A percentile compares a stretch with the other conserved stretches of the same genome.
Conservation (phyloP, 1,284 basidiomycete species). For the Trichosporon asahii region DNA sequence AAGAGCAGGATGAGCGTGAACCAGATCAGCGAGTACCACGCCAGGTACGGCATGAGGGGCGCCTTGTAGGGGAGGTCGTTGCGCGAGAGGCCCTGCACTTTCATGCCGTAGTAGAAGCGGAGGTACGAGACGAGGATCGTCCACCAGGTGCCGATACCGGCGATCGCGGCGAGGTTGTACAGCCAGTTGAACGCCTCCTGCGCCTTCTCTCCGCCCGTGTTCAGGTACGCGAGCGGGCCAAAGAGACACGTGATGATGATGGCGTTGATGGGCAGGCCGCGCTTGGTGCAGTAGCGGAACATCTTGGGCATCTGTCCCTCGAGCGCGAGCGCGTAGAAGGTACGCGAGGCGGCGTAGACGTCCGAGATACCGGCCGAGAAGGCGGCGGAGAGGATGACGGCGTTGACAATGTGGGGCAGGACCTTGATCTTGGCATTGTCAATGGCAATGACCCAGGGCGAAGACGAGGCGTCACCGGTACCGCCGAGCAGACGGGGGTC, state of each 20-base stretch:
- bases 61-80: conserved; percentile 58
- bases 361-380: conserved; percentile 80
- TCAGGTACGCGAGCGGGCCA: conserved; percentile 59
- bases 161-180: conserved; percentile 65
- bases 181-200: conserved; percentile 58
- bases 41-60: conserved; percentile 23
- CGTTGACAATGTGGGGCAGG: conserved; percentile 55
- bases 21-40: conserved; percentile 31
- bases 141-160: conserved; percentile 66
- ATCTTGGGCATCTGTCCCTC: conserved; percentile 64
- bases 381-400: conserved; percentile 65
- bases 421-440: conserved; percentile 68
- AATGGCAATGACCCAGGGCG: conserved; percentile 77
- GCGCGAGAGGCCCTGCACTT: conserved; percentile 60
- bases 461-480: conserved; percentile 57
- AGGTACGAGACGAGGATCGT: conserved; percentile 69
- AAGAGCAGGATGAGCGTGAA: conserved; percentile 42
- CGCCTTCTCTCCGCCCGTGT: conserved; percentile 39
- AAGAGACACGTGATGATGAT: conserved; percentile 59
- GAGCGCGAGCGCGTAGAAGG: conserved; percentile 74
- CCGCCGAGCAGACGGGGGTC: conserved; percentile 59
- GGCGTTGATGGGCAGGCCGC: conserved; percentile 66
- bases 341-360: conserved; percentile 75
- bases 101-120: conserved; percentile 66
- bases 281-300: conserved; percentile 57